Percentiles rank a stretch among this genome's conserved stretches.
Conservation (phyloP, 106 monocot genomes). For the Dioscorea alata region DNA sequence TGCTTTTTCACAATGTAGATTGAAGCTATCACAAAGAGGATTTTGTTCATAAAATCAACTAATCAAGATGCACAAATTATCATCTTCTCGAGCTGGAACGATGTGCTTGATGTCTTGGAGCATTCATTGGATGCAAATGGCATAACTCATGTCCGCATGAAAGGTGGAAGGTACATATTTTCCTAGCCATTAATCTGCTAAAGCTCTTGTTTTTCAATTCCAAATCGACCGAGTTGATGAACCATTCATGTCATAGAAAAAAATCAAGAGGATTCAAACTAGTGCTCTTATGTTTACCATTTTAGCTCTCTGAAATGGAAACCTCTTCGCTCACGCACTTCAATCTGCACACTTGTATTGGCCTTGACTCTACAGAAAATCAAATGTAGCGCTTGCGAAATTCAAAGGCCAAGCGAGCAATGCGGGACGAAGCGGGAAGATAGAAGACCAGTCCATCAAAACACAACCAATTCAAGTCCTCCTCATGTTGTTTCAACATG, state of each 20-base stretch:
- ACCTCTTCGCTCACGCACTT: too few relatives aligned
- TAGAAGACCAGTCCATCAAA: neutral
- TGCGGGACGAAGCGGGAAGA: constrained; percentile 10
- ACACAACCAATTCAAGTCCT: constrained; percentile 60
- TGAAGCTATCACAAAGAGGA: constrained; percentile 90
- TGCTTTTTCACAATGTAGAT: constrained; percentile 24
- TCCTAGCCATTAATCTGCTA: neutral
- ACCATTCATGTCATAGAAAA: too few relatives aligned
- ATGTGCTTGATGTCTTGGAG: constrained; percentile 88
- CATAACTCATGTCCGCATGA: constrained; percentile 80
- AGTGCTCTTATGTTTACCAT: too few relatives aligned
- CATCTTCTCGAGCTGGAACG: constrained; percentile 99
- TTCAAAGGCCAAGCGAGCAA: constrained; percentile 55
- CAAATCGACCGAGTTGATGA: too few relatives aligned
- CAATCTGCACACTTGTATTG: too few relatives aligned
- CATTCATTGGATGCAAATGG: constrained; percentile 72
- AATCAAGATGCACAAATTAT: constrained; percentile 72
- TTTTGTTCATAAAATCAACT: constrained; percentile 63
- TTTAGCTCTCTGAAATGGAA: too few relatives aligned
- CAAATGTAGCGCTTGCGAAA: constrained; percentile 67
- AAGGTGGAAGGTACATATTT: constrained; percentile 81
- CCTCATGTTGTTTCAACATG: constrained; percentile 82
- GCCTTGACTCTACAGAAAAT: constrained; percentile 41
- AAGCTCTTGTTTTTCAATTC: neutral
- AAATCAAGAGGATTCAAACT: too few relatives aligned